These are phyloP conservation scores for Oidium heveae DNA, from an alignment of 2,329 filamentous ascomycete species.

Conservation along the genomic window DNA sequence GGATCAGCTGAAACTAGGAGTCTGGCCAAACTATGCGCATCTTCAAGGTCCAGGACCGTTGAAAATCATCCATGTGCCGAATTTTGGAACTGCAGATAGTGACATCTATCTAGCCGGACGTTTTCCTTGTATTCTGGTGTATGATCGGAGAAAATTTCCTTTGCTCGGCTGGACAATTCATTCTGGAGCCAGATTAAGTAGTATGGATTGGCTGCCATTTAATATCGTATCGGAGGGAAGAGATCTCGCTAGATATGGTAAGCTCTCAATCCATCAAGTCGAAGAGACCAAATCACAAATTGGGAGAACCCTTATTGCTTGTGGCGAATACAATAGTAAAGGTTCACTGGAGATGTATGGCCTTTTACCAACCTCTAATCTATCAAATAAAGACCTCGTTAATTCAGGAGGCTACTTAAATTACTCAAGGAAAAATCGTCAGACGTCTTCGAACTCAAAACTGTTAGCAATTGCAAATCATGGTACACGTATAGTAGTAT, in stretches of 20 bases:
- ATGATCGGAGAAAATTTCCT: slow-evolving; percentile 70
- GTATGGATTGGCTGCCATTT: slow-evolving; percentile 42
- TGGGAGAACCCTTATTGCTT: slow-evolving; percentile 49
- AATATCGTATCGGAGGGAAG: slow-evolving; percentile 37
- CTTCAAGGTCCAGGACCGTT: slow-evolving; percentile 61
- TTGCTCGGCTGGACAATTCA: slow-evolving; percentile 50
- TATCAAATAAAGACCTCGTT: slow-evolving; percentile 10
- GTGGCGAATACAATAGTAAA: slow-evolving; percentile 77
- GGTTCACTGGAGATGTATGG: slow-evolving; percentile 77
- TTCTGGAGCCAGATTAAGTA: slow-evolving; percentile 58
- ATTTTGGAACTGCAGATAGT: slow-evolving; percentile 24
- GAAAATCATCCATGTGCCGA: slow-evolving; percentile 54
- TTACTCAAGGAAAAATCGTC: slow-evolving; percentile 48
- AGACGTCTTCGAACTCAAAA: slow-evolving; percentile 58
- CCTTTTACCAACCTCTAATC: slow-evolving; percentile 18
- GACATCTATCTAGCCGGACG: slow-evolving; percentile 76
- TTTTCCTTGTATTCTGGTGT: slow-evolving; percentile 71
- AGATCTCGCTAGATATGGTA: slow-evolving; percentile 28
- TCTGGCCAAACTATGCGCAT: slow-evolving; percentile 31
- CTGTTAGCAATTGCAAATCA: slow-evolving; percentile 61
- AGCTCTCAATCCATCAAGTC: slow-evolving; percentile 28
- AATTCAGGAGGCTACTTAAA: slow-evolving; percentile 15
- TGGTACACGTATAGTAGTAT: slow-evolving; percentile 57
- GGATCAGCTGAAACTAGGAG: slow-evolving; percentile 11
- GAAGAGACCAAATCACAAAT: slow-evolving; percentile 24